These are phyloP conservation scores for Populus tomentosa DNA, from an alignment of 441 rosid species.

Conservation along the genomic window DNA sequence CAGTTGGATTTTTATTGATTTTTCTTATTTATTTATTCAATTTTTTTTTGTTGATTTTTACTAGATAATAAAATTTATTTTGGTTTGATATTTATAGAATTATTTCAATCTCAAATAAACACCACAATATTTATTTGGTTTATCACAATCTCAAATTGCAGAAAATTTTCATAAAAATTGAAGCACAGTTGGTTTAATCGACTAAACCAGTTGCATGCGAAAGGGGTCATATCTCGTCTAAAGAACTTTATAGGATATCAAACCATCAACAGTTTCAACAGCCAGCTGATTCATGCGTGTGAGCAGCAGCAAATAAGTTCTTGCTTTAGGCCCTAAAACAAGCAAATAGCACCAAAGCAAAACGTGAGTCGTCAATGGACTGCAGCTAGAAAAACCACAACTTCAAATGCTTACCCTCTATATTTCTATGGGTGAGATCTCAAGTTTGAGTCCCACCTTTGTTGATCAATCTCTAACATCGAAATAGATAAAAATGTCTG, in stretches of 20 bases:
- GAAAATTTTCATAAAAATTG: background rate
- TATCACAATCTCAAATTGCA: background rate
- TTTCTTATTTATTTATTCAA: no score
- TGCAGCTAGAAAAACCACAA: background rate
- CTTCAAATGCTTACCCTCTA: background rate
- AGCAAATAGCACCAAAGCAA: background rate
- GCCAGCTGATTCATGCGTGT: constrained; percentile 49
- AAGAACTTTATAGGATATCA: constrained; percentile 41
- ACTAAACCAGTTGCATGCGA: background rate
- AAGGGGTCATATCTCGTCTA: background rate
- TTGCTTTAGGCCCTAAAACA: constrained; percentile 49
- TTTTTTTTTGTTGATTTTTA: no score
- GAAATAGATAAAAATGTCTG: background rate
- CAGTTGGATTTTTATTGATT: no score
- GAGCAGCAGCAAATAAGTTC: constrained; percentile 49
- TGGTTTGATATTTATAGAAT: no score
- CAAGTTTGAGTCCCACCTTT: background rate
- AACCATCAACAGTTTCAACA: constrained; percentile 50
- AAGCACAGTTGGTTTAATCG: background rate
- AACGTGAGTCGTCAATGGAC: background rate
- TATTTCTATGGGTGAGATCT: background rate
- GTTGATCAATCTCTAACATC: background rate
- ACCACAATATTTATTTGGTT: no score
- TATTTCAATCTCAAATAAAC: no score
- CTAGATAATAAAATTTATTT: no score